phyloP scores from a whole-genome alignment of 1,284 basidiomycete genomes.

The Irpex sp. region DNA sequence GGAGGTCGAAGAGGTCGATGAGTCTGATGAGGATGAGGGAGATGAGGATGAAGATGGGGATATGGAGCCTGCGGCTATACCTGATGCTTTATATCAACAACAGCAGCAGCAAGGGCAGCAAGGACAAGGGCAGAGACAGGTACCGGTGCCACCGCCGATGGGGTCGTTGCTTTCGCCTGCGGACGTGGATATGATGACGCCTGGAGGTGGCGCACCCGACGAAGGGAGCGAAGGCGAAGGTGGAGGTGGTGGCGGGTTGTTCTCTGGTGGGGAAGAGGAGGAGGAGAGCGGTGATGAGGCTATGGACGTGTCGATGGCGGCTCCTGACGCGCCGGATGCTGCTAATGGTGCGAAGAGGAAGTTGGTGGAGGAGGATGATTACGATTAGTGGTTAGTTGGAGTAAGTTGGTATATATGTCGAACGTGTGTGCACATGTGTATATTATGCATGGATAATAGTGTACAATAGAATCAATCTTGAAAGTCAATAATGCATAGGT shows the following conservation, averaged over 20 bases:
- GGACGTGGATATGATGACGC: conserved; percentile 56
- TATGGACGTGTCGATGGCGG: conserved; percentile 60
- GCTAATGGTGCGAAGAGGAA: conserved; percentile 68
- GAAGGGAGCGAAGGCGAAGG: conserved; percentile 58
- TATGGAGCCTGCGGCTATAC: conserved; percentile 51
- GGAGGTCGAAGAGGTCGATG: conserved; percentile 72
- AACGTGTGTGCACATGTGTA: too few species aligned
- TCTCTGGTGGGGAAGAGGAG: conserved; percentile 61
- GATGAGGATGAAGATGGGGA: conserved; percentile 45
- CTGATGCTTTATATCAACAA: conserved; percentile 12
- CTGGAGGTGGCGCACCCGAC: conserved; percentile 44
- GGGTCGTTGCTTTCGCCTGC: conserved; percentile 55
- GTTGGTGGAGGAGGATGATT: conserved; percentile 80
- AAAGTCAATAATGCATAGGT: neutral
- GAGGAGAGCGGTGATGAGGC: conserved; percentile 65
- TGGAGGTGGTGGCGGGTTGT: conserved; percentile 45
- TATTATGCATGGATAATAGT: neutral
- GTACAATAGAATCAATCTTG: neutral
- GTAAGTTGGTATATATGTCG: too few species aligned
- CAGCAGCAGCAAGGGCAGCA: neutral
- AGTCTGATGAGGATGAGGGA: conserved; percentile 41
- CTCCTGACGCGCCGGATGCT: conserved; percentile 30
- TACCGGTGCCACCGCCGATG: conserved; percentile 41
- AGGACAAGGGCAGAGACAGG: neutral
- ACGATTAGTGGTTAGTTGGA: too few species aligned